Conservation (phyloP, 768 basidiomycete genomes). For the Boletus speciosus region DNA sequence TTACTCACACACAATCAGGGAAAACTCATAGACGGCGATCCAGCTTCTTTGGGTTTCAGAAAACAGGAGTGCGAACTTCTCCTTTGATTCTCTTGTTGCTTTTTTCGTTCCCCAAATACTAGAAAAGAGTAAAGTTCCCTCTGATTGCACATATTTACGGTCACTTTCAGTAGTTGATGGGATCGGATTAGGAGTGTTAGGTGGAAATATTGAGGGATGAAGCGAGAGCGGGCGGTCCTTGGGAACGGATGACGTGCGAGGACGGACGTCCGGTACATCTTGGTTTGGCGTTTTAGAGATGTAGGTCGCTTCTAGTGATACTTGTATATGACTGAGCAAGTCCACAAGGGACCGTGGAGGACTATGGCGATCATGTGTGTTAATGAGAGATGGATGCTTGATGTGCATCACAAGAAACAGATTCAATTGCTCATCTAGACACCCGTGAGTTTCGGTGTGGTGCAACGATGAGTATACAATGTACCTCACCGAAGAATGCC, state of each 20-base stretch:
- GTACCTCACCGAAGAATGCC: conserved; percentile 70
- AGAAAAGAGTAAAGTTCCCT: conserved; percentile 70
- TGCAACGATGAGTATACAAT: conserved; percentile 9
- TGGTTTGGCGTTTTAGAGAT: conserved; percentile 48
- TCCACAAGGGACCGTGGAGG: conserved; percentile 45
- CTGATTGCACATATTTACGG: conserved; percentile 69
- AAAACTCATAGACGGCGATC: conserved; percentile 78
- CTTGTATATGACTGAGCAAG: conserved; percentile 67
- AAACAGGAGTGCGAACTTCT: conserved; percentile 66
- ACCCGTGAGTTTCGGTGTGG: conserved; percentile 15
- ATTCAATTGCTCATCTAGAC: conserved; percentile 54
- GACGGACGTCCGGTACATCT: conserved; percentile 45
- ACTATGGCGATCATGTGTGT: conserved; percentile 14
- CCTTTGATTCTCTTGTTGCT: conserved; percentile 40
- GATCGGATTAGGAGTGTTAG: conserved; percentile 80
- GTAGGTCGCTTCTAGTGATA: conserved; percentile 80
- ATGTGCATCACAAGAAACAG: conserved; percentile 42
- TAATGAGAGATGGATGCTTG: conserved; percentile 33
- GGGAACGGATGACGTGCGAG: conserved; percentile 48
- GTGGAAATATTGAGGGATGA: conserved; percentile 73
- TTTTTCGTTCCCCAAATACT: conserved; percentile 70
- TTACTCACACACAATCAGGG: conserved; percentile 73
- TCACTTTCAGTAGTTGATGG: conserved; percentile 73
- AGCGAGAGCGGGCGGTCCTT: conserved; percentile 34
- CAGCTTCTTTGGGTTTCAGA: conserved; percentile 57